Evolutionary conservation across 2,329 filamentous ascomycete genomes (phyloP).

Genomic region (Colletotrichum costaricense): DNA sequence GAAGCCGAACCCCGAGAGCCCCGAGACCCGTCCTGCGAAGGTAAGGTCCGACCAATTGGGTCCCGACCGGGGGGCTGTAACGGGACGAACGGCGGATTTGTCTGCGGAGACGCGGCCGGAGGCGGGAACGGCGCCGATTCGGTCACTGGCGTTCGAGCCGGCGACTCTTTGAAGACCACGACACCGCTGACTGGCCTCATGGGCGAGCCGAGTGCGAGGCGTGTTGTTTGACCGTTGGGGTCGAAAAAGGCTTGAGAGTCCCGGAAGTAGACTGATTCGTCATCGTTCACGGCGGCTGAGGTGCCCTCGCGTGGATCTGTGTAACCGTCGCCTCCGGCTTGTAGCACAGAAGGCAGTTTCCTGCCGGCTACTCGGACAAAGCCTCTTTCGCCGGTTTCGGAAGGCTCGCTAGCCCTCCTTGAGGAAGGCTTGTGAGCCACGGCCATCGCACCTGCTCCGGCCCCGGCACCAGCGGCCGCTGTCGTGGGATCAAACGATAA

Average conservation of each 20-base stretch:
- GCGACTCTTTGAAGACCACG: slow-evolving; percentile 73
- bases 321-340: slow-evolving; percentile 73
- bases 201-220: slow-evolving; percentile 65
- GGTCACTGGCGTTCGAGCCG: slow-evolving; percentile 71
- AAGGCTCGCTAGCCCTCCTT: slow-evolving; percentile 43
- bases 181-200: slow-evolving; percentile 72
- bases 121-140: slow-evolving; percentile 60
- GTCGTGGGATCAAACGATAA: slow-evolving; percentile 45
- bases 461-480: slow-evolving; percentile 1
- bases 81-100: slow-evolving; percentile 34
- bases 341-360: slow-evolving; percentile 72
- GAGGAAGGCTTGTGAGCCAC: slow-evolving; percentile 46
- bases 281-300: slow-evolving; percentile 44
- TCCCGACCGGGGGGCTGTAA: slow-evolving; percentile 45
- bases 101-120: slow-evolving; percentile 39
- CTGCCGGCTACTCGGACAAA: slow-evolving; percentile 75
- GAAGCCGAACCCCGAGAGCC: slow-evolving; percentile 49
- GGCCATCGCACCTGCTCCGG: slow-evolving; percentile 25
- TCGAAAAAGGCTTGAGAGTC: slow-evolving; percentile 62
- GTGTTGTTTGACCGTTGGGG: slow-evolving; percentile 44
- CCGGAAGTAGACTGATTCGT: slow-evolving; percentile 62
- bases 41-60: slow-evolving; percentile 51
- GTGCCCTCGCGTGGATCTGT: slow-evolving; percentile 57
- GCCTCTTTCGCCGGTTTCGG: slow-evolving; percentile 62
- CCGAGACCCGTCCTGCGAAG: slow-evolving; percentile 45